These are phyloP conservation scores for Paecilomyces variotii DNA, from an alignment of 2,329 filamentous ascomycete species.

Conservation along the genomic window DNA sequence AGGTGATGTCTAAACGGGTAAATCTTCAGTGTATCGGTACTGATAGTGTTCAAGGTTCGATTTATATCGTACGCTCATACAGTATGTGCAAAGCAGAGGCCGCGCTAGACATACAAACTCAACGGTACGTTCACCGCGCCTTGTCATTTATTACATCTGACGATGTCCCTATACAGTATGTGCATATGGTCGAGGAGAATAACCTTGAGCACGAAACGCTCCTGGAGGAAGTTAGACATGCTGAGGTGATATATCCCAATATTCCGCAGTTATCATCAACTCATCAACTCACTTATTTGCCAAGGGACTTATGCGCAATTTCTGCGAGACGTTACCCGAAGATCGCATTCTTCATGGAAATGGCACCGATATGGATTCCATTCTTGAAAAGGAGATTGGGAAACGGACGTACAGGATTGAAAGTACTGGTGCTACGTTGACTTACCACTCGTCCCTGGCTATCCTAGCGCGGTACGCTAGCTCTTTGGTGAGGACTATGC, in stretches of 20 bases:
- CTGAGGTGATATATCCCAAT: conserved; percentile 34
- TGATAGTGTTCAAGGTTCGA: conserved; percentile 57
- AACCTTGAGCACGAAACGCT: conserved; percentile 60
- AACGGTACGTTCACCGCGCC: conserved; percentile 30
- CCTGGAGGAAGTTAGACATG: conserved; percentile 38
- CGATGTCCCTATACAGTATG: conserved; percentile 42
- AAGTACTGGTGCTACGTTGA: conserved; percentile 67
- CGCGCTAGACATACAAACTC: conserved; percentile 72
- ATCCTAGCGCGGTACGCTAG: conserved; percentile 67
- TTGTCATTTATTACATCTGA: not conserved
- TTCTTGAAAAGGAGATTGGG: conserved; percentile 45
- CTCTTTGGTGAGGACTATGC: conserved; percentile 45
- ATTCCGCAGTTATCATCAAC: not conserved
- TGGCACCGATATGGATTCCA: conserved; percentile 48
- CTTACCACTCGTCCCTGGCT: conserved; percentile 63
- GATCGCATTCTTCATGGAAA: conserved; percentile 61
- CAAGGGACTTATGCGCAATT: conserved; percentile 56
- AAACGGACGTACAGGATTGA: conserved; percentile 53
- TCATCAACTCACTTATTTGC: not conserved
- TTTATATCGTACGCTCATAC: conserved; percentile 80
- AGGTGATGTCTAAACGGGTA: conserved; percentile 20
- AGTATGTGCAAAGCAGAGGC: conserved; percentile 89
- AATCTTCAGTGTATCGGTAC: not conserved
- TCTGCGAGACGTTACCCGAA: conserved; percentile 66
- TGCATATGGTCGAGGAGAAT: conserved; percentile 70